phyloP scores from a whole-genome alignment of 2,329 filamentous ascomycete genomes.

The Ascochyta fabae region DNA sequence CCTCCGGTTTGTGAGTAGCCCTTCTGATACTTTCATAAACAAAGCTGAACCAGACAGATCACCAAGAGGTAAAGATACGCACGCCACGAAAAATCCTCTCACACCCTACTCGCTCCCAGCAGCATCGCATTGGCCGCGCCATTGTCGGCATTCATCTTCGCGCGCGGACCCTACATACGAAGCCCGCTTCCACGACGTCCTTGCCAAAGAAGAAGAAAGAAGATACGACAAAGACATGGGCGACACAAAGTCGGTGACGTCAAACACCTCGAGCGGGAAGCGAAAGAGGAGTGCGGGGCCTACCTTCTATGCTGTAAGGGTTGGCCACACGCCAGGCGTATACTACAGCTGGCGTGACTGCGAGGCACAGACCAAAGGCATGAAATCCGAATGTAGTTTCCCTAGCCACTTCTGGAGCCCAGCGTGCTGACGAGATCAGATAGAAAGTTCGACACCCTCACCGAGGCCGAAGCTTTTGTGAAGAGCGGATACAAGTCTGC shows the following conservation, averaged over 20 bases:
- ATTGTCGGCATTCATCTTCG: background rate
- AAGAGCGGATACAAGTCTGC: slow-evolving; percentile 60
- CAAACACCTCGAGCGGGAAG: slow-evolving; percentile 53
- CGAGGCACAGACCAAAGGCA: slow-evolving; percentile 66
- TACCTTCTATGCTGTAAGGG: slow-evolving; percentile 70
- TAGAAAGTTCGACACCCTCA: slow-evolving; percentile 76
- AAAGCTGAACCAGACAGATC: slow-evolving; percentile 5
- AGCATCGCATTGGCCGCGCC: background rate
- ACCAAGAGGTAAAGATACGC: background rate
- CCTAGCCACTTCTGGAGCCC: background rate
- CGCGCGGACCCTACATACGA: background rate
- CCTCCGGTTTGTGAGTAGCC: slow-evolving; percentile 14
- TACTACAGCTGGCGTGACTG: slow-evolving; percentile 70
- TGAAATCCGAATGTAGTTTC: slow-evolving; percentile 51
- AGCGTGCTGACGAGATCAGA: slow-evolving; percentile 56
- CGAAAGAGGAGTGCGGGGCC: slow-evolving; percentile 58
- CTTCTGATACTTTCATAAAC: background rate
- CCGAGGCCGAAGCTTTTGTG: slow-evolving; percentile 81
- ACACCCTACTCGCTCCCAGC: background rate
- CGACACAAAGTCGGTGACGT: slow-evolving; percentile 28
- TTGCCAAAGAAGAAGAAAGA: background rate
- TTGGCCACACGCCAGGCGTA: slow-evolving; percentile 65
- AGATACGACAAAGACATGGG: slow-evolving; percentile 18
- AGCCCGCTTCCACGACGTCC: background rate
- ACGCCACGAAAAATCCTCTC: background rate